These are phyloP conservation scores for Penicillium silybi DNA, from an alignment of 495 filamentous ascomycete species.

Conservation along the genomic window DNA sequence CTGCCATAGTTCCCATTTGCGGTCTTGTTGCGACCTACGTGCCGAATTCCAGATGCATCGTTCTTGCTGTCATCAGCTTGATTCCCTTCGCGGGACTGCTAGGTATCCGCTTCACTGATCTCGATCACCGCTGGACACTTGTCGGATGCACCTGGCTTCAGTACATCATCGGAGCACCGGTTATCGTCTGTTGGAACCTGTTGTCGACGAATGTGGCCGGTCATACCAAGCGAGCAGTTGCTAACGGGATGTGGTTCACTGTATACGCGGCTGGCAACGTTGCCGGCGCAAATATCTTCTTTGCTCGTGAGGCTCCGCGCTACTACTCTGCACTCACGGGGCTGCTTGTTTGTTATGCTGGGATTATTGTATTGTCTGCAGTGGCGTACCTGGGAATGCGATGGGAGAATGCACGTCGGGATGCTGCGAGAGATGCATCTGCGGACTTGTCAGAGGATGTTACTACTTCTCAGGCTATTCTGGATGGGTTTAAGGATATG, in stretches of 20 bases:
- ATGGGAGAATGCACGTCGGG: constrained; percentile 26
- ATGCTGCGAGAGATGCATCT: constrained; percentile 8
- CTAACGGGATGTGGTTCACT: constrained; percentile 38
- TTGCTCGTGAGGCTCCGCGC: constrained; percentile 31
- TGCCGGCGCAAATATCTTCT: constrained; percentile 44
- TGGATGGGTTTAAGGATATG: constrained; percentile 44
- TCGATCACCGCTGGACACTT: constrained; percentile 46
- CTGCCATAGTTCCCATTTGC: constrained; percentile 32
- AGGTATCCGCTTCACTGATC: constrained; percentile 38
- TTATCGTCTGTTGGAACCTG: constrained; percentile 53
- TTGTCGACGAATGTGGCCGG: constrained; percentile 59
- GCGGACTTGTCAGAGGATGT: constrained; percentile 9
- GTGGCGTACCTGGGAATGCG: constrained; percentile 26
- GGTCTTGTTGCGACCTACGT: constrained; percentile 38
- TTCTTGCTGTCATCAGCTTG: constrained; percentile 30
- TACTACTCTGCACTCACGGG: constrained; percentile 34
- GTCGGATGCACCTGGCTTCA: constrained; percentile 53
- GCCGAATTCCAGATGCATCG: constrained; percentile 40
- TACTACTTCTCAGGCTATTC: constrained; percentile 21
- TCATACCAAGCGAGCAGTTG: constrained; percentile 59
- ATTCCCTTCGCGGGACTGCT: constrained; percentile 38
- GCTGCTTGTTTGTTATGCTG: constrained; percentile 33
- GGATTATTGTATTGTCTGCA: constrained; percentile 24
- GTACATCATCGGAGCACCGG: constrained; percentile 40
- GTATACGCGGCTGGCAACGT: constrained; percentile 39